Conservation (phyloP, 768 basidiomycete genomes). For the Tricholoma hemisulphureum region DNA sequence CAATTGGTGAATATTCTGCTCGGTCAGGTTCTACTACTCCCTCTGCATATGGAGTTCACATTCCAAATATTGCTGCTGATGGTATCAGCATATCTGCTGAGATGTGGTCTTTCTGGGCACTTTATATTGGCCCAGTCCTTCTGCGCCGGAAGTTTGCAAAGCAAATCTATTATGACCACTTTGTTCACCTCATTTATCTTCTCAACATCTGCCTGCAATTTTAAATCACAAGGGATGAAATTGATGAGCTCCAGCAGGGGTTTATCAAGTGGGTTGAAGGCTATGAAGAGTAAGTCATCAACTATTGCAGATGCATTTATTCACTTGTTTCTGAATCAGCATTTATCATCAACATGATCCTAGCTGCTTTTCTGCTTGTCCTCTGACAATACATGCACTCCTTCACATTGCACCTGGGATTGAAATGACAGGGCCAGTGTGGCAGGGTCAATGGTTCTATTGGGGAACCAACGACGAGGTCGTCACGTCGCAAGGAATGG, state of each 20-base stretch:
- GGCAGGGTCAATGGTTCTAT: too few species aligned
- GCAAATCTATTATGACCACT: constrained; percentile 36
- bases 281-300: constrained; percentile 22
- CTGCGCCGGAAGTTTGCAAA: constrained; percentile 21
- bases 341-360: constrained; percentile 29
- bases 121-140: not conserved
- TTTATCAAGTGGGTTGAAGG: constrained; percentile 29
- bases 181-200: constrained; percentile 20
- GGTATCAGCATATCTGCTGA: not conserved
- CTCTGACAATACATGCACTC: constrained; percentile 32
- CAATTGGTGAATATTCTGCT: constrained; percentile 30
- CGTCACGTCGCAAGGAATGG: too few species aligned
- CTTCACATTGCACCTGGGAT: constrained; percentile 38
- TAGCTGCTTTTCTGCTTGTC: constrained; percentile 23
- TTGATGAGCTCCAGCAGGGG: constrained; percentile 19
- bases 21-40: constrained; percentile 28
- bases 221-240: constrained; percentile 20
- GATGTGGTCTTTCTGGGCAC: not conserved
- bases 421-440: constrained; percentile 25
- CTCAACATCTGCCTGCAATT: constrained; percentile 30
- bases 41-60: constrained; percentile 23
- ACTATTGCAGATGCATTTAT: not conserved
- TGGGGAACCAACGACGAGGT: too few species aligned
- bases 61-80: not conserved
- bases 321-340: constrained; percentile 6